These are phyloP conservation scores for Fonsecaea pedrosoi DNA, from an alignment of 2,329 filamentous ascomycete species.

Conservation along the genomic window DNA sequence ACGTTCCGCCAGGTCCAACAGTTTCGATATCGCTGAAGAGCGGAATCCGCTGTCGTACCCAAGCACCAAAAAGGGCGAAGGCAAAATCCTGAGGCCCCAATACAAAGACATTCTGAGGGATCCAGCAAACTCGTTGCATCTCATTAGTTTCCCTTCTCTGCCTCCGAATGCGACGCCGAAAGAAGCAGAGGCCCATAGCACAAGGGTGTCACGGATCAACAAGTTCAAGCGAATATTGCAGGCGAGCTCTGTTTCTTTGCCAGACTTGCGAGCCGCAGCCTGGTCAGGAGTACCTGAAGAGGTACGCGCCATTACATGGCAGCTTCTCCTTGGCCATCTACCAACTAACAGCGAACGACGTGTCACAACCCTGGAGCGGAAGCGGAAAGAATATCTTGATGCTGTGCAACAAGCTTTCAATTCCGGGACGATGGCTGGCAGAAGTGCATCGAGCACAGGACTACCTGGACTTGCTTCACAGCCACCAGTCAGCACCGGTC, in stretches of 20 bases:
- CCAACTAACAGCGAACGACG: constrained; percentile 95
- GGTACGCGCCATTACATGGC: constrained; percentile 99
- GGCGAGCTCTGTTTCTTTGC: constrained; percentile 83
- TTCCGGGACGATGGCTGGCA: constrained; percentile 49
- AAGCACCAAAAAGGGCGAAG: constrained; percentile 84
- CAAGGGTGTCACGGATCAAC: constrained; percentile 91
- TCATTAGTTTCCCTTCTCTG: constrained; percentile 84
- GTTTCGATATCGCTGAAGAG: constrained; percentile 92
- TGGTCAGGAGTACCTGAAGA: constrained; percentile 96
- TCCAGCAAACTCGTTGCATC: constrained; percentile 90
- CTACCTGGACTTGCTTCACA: constrained; percentile 50
- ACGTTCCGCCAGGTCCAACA: constrained; percentile 70
- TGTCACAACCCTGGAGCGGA: constrained; percentile 86
- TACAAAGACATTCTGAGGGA: constrained; percentile 93
- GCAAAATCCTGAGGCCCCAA: constrained; percentile 93
- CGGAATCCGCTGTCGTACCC: constrained; percentile 83
- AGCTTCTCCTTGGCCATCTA: constrained; percentile 90
- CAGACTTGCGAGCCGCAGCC: constrained; percentile 81
- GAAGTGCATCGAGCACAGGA: constrained; percentile 42
- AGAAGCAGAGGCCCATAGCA: constrained; percentile 83
- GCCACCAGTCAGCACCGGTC: constrained; percentile 54
- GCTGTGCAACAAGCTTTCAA: constrained; percentile 76
- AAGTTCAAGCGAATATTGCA: constrained; percentile 98
- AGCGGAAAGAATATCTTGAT: constrained; percentile 95
- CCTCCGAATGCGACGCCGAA: constrained; percentile 77